These are phyloP conservation scores for Madurella mycetomatis DNA, from an alignment of 2,329 filamentous ascomycete species.

Conservation along the genomic window DNA sequence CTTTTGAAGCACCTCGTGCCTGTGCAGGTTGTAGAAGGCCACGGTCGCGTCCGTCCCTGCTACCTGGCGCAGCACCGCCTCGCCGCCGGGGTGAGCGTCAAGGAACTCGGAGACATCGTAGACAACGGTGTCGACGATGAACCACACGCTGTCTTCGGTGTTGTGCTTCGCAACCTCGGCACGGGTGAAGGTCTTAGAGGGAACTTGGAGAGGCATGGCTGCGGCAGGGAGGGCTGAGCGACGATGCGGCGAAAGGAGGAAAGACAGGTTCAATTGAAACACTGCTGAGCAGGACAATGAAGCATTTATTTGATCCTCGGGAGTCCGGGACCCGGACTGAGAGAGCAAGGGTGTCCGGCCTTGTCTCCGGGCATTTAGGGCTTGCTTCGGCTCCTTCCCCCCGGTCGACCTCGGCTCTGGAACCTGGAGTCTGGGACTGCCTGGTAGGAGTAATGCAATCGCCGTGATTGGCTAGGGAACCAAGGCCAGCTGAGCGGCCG, in stretches of 20 bases:
- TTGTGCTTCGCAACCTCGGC: conserved; percentile 72
- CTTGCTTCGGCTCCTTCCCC: conserved; percentile 13
- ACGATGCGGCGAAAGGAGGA: neutral
- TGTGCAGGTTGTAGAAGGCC: conserved; percentile 87
- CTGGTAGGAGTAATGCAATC: conserved; percentile 9
- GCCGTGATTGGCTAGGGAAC: conserved; percentile 17
- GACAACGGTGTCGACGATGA: conserved; percentile 80
- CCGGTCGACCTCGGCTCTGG: conserved; percentile 21
- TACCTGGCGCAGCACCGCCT: conserved; percentile 73
- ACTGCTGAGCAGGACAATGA: neutral
- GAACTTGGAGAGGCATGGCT: conserved; percentile 28
- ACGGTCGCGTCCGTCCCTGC: conserved; percentile 77
- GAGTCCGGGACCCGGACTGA: neutral
- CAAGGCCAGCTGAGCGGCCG: neutral
- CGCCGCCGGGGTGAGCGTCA: conserved; percentile 79
- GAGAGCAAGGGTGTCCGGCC: conserved; percentile 2
- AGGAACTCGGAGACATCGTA: conserved; percentile 84
- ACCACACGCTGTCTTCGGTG: conserved; percentile 71
- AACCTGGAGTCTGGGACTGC: conserved; percentile 12
- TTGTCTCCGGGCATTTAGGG: conserved; percentile 4
- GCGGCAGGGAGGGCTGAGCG: conserved; percentile 28
- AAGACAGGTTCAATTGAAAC: neutral
- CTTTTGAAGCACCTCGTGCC: conserved; percentile 81
- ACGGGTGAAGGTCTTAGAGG: conserved; percentile 51
- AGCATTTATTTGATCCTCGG: conserved; percentile 4